phyloP scores from a whole-genome alignment of 257 asterid species.

The Nicotiana obtusifolia region DNA sequence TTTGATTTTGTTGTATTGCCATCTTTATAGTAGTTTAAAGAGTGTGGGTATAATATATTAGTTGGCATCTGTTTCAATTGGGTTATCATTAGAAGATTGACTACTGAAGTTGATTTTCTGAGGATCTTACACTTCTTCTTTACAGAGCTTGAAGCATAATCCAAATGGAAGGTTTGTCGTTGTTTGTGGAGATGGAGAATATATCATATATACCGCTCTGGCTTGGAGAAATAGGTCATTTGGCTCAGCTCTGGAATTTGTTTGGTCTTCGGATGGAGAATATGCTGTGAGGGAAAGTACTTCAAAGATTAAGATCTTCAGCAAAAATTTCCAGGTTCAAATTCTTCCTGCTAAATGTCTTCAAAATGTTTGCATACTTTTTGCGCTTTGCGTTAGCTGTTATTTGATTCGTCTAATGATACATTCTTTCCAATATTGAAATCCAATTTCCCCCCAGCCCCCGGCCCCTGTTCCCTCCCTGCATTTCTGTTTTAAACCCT shows the following conservation, averaged over 20 bases:
- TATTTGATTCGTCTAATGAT: not conserved
- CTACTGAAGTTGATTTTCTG: conserved; percentile 10
- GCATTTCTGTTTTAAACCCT: not conserved
- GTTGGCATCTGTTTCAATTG: not conserved
- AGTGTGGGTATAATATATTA: not conserved
- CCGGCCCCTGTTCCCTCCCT: not conserved
- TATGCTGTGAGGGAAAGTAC: conserved; percentile 99
- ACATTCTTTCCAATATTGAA: not conserved
- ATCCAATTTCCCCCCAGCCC: not conserved
- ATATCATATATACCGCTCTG: conserved; percentile 90
- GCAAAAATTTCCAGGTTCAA: conserved; percentile 73
- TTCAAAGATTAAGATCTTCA: conserved; percentile 78
- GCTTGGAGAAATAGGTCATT: conserved; percentile 98
- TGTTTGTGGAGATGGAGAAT: conserved; percentile 99
- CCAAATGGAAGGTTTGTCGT: conserved; percentile 98
- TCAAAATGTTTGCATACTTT: not conserved
- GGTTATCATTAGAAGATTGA: not conserved
- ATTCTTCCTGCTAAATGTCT: not conserved
- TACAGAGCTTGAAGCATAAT: conserved; percentile 91
- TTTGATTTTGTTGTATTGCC: not conserved
- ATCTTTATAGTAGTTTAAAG: not conserved
- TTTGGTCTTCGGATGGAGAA: conserved; percentile 98
- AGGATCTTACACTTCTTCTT: not conserved
- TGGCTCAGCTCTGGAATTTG: conserved; percentile 93
- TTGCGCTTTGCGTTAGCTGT: not conserved